A percentile compares a stretch with the other conserved stretches of the same genome.
Evolutionary conservation across 1,284 basidiomycete genomes (phyloP).

Genomic region (Cutaneotrichosporon curvatum): DNA sequence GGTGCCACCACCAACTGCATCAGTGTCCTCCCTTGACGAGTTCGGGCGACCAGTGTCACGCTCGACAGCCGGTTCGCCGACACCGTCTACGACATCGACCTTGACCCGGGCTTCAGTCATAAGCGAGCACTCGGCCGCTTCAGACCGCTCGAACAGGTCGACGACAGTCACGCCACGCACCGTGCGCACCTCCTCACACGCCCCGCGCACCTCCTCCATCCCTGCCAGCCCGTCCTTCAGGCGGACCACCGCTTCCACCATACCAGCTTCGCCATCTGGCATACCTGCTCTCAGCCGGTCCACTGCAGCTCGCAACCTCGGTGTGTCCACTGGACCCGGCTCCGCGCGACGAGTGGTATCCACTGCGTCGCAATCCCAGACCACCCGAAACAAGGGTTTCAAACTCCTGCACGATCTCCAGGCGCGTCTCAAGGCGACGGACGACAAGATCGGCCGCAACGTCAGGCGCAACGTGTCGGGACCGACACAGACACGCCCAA

Average conservation of each 20-base stretch:
- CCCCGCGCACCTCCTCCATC: constrained; percentile 1
- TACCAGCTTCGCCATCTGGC: constrained; percentile 15
- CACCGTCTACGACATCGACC: constrained; percentile 3
- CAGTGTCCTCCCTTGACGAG: constrained; percentile 6
- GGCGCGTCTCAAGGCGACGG: constrained; percentile 35
- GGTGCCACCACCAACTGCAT: constrained; percentile 34
- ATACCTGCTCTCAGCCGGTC: constrained; percentile 31
- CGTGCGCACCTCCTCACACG: constrained; percentile 1
- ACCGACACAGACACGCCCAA: not conserved
- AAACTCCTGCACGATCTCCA: constrained; percentile 37
- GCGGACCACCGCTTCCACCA: constrained; percentile 7
- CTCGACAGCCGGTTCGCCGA: constrained; percentile 3
- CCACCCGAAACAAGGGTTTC: constrained; percentile 34
- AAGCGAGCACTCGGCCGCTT: not conserved
- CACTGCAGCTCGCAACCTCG: constrained; percentile 34
- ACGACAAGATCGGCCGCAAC: constrained; percentile 36
- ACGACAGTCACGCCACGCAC: constrained; percentile 6
- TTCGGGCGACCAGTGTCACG: constrained; percentile 1
- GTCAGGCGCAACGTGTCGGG: constrained; percentile 12
- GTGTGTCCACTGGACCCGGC: constrained; percentile 16
- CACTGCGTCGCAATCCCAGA: constrained; percentile 9
- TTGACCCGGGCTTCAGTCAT: not conserved
- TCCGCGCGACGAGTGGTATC: not conserved
- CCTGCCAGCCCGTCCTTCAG: constrained; percentile 4
- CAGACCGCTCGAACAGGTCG: constrained; percentile 2